phyloP scores from a whole-genome alignment of 192 early-diverging fungal species.

The Gaertneriomyces sp. region DNA sequence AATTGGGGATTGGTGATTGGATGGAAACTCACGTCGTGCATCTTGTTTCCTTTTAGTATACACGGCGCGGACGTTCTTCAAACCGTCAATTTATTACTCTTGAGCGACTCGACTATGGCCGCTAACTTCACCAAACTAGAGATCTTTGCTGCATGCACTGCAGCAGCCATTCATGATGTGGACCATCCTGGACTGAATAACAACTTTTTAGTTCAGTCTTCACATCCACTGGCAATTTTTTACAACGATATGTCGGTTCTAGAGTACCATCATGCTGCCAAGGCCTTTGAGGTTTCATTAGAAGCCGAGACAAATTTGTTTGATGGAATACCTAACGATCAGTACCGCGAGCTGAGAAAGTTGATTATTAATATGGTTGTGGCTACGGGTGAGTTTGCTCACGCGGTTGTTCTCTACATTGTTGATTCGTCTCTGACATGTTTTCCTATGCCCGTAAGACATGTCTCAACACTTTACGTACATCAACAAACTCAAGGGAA shows the following conservation, averaged over 20 bases:
- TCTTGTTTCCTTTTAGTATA: slow-evolving; percentile 24
- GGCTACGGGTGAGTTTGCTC: slow-evolving; percentile 43
- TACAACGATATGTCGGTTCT: slow-evolving; percentile 61
- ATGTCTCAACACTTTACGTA: slow-evolving; percentile 58
- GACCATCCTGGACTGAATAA: slow-evolving; percentile 62
- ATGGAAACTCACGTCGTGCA: not conserved
- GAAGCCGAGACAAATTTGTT: slow-evolving; percentile 48
- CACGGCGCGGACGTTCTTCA: slow-evolving; percentile 62
- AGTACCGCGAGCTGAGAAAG: slow-evolving; percentile 43
- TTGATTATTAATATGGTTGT: slow-evolving; percentile 55
- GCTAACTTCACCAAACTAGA: slow-evolving; percentile 52
- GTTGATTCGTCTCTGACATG: too few species aligned
- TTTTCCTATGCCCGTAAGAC: slow-evolving; percentile 28
- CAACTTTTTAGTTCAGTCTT: slow-evolving; percentile 51
- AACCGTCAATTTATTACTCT: slow-evolving; percentile 48
- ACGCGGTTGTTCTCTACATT: not conserved
- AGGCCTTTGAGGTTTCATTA: slow-evolving; percentile 51
- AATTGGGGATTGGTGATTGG: not conserved
- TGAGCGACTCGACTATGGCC: slow-evolving; percentile 43
- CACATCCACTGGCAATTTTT: slow-evolving; percentile 49
- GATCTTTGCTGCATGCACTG: slow-evolving; percentile 46
- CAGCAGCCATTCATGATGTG: slow-evolving; percentile 55
- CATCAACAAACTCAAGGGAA: slow-evolving; percentile 60
- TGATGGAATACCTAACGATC: slow-evolving; percentile 39
- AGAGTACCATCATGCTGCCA: slow-evolving; percentile 54